These are phyloP conservation scores for Colletotrichum acutatum DNA, from an alignment of 2,329 filamentous ascomycete genomes.

Conservation along the genomic window DNA sequence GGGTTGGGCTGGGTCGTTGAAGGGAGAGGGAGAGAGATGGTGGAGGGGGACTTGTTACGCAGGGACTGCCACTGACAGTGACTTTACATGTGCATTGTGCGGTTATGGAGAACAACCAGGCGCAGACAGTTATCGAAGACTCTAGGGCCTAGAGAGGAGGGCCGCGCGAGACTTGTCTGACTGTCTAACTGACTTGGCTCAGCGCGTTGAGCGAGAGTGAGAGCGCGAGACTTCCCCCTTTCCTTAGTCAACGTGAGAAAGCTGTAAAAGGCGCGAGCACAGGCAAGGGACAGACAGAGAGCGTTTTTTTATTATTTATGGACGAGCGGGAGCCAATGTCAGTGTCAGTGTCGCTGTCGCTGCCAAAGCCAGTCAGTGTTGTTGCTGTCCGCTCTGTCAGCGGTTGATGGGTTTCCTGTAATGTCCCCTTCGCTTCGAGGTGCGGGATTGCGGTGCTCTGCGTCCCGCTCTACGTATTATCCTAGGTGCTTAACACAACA, in stretches of 20 bases:
- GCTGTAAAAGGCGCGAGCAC: conserved; percentile 7
- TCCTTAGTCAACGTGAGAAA: neutral
- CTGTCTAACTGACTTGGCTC: conserved; percentile 7
- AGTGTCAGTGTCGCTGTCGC: conserved; percentile 28
- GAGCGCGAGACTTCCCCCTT: neutral
- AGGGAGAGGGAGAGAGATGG: neutral
- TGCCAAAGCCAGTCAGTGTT: conserved; percentile 17
- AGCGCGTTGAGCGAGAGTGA: neutral
- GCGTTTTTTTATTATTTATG: neutral
- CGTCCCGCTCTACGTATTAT: neutral
- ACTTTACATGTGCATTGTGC: too few relatives aligned
- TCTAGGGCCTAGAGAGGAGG: too few relatives aligned
- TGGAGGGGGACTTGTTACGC: neutral
- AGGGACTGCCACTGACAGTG: conserved; percentile 18
- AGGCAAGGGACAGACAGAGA: conserved; percentile 16
- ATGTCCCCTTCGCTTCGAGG: neutral
- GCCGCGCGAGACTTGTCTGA: conserved; percentile 1
- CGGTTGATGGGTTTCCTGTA: neutral
- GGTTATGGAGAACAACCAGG: too few relatives aligned
- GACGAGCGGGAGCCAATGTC: conserved; percentile 31
- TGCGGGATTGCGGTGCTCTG: conserved; percentile 3
- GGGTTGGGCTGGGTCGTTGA: neutral
- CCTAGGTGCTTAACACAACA: too few relatives aligned
- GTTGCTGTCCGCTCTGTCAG: conserved; percentile 10
- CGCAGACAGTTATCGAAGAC: neutral